Conservation (phyloP, 2,329 filamentous ascomycete species). For the Zymoseptoria tritici region DNA sequence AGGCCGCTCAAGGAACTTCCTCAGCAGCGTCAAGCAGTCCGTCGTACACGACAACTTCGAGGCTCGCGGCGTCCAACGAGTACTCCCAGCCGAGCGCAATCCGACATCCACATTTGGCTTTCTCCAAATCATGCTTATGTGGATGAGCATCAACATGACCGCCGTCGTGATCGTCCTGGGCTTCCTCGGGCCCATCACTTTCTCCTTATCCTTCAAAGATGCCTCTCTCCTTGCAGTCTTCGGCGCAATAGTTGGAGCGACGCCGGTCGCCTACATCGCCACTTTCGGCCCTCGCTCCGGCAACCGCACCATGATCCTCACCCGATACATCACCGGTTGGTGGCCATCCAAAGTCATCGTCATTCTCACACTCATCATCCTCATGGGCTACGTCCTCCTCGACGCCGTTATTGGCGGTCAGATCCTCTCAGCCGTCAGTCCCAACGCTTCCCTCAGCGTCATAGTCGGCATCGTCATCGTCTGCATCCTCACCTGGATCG, state of each 20-base stretch:
- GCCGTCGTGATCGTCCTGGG: constrained; percentile 59
- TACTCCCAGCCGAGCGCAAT: constrained; percentile 49
- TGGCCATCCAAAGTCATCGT: constrained; percentile 58
- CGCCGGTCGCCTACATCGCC: constrained; percentile 53
- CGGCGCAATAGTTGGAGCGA: constrained; percentile 48
- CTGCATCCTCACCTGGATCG: constrained; percentile 53
- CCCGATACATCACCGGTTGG: constrained; percentile 58
- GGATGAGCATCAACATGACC: constrained; percentile 56
- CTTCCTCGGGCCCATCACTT: constrained; percentile 54
- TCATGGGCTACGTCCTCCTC: constrained; percentile 54
- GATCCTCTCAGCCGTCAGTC: constrained; percentile 58
- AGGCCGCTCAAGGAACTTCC: background rate
- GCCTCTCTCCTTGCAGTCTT: constrained; percentile 50
- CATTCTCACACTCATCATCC: constrained; percentile 54
- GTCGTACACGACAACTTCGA: constrained; percentile 49
- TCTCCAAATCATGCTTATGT: constrained; percentile 50
- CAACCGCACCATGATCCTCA: constrained; percentile 55
- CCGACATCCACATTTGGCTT: constrained; percentile 46
- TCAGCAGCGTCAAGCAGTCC: constrained; percentile 33
- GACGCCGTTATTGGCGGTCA: constrained; percentile 61
- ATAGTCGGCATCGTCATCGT: constrained; percentile 61
- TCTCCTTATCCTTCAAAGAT: constrained; percentile 51
- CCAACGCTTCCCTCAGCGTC: constrained; percentile 51
- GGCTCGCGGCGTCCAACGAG: constrained; percentile 53
- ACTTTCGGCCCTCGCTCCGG: constrained; percentile 56